Conservation (phyloP, 2,329 filamentous ascomycete species). For the Aspergillus brasiliensis region DNA sequence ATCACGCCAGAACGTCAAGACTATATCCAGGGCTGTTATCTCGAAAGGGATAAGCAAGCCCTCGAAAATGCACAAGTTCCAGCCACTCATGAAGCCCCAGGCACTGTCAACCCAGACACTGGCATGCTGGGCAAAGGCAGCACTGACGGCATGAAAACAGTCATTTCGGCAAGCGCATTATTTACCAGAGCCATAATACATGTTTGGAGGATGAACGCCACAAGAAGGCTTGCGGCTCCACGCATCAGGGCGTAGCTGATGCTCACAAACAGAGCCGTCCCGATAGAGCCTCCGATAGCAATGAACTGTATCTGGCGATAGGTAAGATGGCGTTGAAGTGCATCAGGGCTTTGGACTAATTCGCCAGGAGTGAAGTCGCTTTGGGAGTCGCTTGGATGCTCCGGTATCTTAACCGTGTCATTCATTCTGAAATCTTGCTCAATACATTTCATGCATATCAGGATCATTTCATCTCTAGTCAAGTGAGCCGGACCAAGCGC, state of each 20-base stretch:
- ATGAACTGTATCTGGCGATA: constrained; percentile 12
- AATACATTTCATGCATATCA: too few relatives aligned
- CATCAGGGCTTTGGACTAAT: neutral
- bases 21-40: constrained; percentile 38
- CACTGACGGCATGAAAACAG: constrained; percentile 37
- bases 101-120: constrained; percentile 44
- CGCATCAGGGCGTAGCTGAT: constrained; percentile 33
- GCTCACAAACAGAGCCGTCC: constrained; percentile 33
- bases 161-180: constrained; percentile 44
- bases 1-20: constrained; percentile 38
- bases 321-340: neutral
- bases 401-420: too few relatives aligned
- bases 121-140: constrained; percentile 36
- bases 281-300: constrained; percentile 39
- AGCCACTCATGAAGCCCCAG: constrained; percentile 41
- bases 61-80: constrained; percentile 47
- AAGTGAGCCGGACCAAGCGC: too few relatives aligned
- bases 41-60: constrained; percentile 35
- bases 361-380: neutral
- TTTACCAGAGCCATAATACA: constrained; percentile 27
- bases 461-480: too few relatives aligned
- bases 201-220: constrained; percentile 28
- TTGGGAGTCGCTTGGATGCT: neutral
- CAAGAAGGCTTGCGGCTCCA: constrained; percentile 34
- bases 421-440: too few relatives aligned